Evolutionary conservation across 2,329 filamentous ascomycete genomes (phyloP), one percentile per base, ranked within the genome.

Genomic region (Kalaharituber pfeilii): DNA sequence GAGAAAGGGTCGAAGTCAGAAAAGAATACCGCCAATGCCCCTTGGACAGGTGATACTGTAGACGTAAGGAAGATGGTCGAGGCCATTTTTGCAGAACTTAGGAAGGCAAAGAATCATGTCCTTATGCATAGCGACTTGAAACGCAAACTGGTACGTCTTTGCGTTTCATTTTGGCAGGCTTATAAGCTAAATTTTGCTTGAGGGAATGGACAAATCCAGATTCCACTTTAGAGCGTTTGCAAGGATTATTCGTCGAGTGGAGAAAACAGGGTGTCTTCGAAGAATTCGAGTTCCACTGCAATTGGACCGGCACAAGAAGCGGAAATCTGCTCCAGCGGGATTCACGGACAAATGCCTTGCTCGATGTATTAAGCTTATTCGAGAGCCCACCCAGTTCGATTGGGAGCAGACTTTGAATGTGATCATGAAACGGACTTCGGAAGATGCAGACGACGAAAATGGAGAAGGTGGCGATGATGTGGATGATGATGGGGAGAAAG

Each of bases 61-160:
- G 77, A 80, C 63, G 68, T 80, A 51, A 75, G 75, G 2, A 73
- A 75, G 27, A 77, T 76, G 1, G 73, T 78, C 50, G 69, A 80
- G 59, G 75, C 75, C 18, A 69, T 79, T 5, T 67, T 74, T 56
- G 77, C 75, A 59, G 75, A 76, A 51, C 79, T 76, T 71, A 72
- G 57, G 30, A 24, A 54, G 15, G 57, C 59, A 18, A 60, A 57
- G 27, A 61, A 59, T 49, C 52, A 70, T 1, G 73, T 79, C 6
- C 73, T 81, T 53, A 72, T 77, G 22, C 73, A 79, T 56, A 71
- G 72, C 26, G 77, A 81, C 58, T 66, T 80, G 53, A 74, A 78
- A 57, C 66, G 67, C 22, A 81, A 81, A 62, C 68, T 81, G 26
- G 76, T 61, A 54, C 26, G 49, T 29, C 25, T 25, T 29, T 75